Conservation (phyloP, 176 grass and related monocot species). For the Raddia distichophylla region DNA sequence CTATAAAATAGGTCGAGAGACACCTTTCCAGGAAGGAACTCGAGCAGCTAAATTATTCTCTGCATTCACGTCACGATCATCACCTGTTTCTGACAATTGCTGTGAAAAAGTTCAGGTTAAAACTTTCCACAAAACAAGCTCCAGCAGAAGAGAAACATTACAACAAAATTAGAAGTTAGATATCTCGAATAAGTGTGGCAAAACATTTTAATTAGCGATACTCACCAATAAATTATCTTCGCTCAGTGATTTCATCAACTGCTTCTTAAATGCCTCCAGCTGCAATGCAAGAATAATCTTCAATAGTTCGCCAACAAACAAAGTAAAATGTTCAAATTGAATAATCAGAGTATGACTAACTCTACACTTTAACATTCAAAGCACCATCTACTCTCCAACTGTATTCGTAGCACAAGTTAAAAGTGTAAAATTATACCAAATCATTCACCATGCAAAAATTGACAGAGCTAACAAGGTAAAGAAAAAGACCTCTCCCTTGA, state of each 20-base stretch:
- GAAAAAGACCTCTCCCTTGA: background rate
- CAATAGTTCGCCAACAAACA: background rate
- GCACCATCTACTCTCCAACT: background rate
- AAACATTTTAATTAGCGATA: slow-evolving; percentile 24
- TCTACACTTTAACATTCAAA: background rate
- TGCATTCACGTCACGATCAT: slow-evolving; percentile 40
- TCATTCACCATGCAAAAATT: background rate
- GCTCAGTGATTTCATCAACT: slow-evolving; percentile 82
- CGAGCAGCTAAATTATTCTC: slow-evolving; percentile 50
- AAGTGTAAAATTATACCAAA: background rate
- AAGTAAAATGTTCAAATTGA: background rate
- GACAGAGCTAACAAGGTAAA: background rate
- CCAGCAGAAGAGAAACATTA: slow-evolving; percentile 14
- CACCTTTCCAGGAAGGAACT: slow-evolving; percentile 68
- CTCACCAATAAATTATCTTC: slow-evolving; percentile 81
- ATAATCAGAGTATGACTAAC: slow-evolving; percentile 13
- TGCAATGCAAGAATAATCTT: slow-evolving; percentile 38
- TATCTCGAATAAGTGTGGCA: background rate
- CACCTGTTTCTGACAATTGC: slow-evolving; percentile 66
- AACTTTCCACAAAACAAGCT: slow-evolving; percentile 20
- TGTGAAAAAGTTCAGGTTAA: slow-evolving; percentile 45
- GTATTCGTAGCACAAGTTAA: background rate
- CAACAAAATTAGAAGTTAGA: background rate
- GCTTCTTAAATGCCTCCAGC: slow-evolving; percentile 96
- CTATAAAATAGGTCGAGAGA: slow-evolving; percentile 2